phyloP scores from a whole-genome alignment of 768 basidiomycete genomes.

The Hygrophoropsis aurantiaca region DNA sequence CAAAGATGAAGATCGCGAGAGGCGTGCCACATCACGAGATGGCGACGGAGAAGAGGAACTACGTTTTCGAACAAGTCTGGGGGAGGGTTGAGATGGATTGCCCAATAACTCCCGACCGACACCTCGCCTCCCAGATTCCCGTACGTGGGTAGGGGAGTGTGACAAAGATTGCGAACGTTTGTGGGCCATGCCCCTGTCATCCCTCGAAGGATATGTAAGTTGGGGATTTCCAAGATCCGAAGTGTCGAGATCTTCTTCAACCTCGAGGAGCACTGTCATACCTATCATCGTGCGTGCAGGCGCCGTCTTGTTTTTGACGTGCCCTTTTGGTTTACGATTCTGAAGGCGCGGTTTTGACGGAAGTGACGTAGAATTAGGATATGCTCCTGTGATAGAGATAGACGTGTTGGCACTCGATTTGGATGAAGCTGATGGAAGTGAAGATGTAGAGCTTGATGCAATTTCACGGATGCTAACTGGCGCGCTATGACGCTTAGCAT shows the following conservation, averaged over 20 bases:
- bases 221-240: constrained; percentile 11
- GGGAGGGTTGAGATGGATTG: constrained; percentile 16
- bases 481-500: constrained; percentile 15
- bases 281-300: constrained; percentile 46
- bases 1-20: constrained; percentile 3
- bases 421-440: constrained; percentile 6
- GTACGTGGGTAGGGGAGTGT: constrained; percentile 8
- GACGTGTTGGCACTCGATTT: constrained; percentile 2
- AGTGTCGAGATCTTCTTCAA: constrained; percentile 44
- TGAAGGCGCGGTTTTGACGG: constrained; percentile 19
- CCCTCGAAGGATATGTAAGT: background rate
- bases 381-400: background rate
- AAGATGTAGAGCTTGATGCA: constrained; percentile 22
- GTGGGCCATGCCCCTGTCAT: constrained; percentile 8
- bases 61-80: constrained; percentile 27
- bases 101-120: constrained; percentile 18
- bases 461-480: constrained; percentile 11
- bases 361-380: constrained; percentile 2
- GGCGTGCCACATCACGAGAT: constrained; percentile 6
- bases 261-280: constrained; percentile 54
- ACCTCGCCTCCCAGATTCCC: constrained; percentile 11
- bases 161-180: constrained; percentile 16
- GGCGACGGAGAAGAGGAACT: constrained; percentile 29
- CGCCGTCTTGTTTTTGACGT: constrained; percentile 29
- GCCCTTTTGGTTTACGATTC: constrained; percentile 21